Conservation (phyloP, 2,329 filamentous ascomycete genomes). For the Colletotrichum tropicale region DNA sequence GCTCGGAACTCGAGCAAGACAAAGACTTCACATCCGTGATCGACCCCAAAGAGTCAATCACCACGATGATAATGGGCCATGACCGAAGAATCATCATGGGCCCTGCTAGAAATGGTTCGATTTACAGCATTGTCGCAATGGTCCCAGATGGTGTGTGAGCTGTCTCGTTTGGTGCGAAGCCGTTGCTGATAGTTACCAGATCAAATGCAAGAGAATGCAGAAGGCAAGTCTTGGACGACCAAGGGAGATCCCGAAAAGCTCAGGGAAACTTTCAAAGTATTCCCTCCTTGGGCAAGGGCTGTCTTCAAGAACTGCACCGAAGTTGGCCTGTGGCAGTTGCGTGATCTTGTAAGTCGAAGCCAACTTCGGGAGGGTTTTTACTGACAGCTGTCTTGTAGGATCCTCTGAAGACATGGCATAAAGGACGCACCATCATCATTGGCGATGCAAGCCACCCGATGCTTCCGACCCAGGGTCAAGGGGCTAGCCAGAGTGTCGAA, state of each 20-base stretch:
- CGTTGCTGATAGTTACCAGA: conserved; percentile 17
- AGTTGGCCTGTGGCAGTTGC: conserved; percentile 47
- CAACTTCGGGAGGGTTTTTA: neutral
- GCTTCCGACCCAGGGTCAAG: conserved; percentile 46
- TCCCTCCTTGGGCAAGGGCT: conserved; percentile 41
- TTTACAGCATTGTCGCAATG: conserved; percentile 47
- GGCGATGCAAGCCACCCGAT: conserved; percentile 27
- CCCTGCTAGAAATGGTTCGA: conserved; percentile 40
- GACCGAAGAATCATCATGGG: conserved; percentile 49
- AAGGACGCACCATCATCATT: conserved; percentile 17
- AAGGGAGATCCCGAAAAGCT: conserved; percentile 38
- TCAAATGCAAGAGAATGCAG: conserved; percentile 38
- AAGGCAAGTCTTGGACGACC: conserved; percentile 43
- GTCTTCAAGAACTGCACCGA: conserved; percentile 34
- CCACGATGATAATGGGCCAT: conserved; percentile 50
- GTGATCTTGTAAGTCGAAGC: conserved; percentile 32
- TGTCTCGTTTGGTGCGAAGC: neutral
- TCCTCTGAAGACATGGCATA: conserved; percentile 39
- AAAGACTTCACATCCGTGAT: conserved; percentile 26
- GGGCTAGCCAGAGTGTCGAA: conserved; percentile 44
- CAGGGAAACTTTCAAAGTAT: conserved; percentile 42
- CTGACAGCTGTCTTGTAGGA: conserved; percentile 24
- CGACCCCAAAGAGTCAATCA: conserved; percentile 41
- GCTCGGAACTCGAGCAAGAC: conserved; percentile 9
- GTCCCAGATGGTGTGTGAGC: conserved; percentile 38